Base-by-base conservation (phyloP, 1,284 basidiomycete genomes). In the Apiotrichum veenhuisii region DNA sequence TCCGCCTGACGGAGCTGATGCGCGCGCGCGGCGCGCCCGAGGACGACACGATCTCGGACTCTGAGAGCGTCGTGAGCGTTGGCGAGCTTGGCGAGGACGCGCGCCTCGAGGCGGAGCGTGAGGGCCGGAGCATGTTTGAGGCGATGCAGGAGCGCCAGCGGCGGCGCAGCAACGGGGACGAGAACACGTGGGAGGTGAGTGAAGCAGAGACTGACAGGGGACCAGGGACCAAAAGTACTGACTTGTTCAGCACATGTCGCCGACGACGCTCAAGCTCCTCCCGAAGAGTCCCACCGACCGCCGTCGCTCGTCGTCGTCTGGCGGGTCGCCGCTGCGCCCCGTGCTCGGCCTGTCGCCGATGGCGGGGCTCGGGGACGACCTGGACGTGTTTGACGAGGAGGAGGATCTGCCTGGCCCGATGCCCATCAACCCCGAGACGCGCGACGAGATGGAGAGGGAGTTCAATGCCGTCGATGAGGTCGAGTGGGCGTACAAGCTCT, bases 131-230 rank as follows among this genome's bases (percentile, higher is more conserved):
- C 80, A 85, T 46, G 62, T 63, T 63, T n/a, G 51, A 50, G 2
- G 62, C 62, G 73, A 88, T 55, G 85, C 68, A 79, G 25, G 80
- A 81, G 27, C 64, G 65, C 34, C 57, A 55, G 43, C 46, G 63
- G 20, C 52, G 65, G 25, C 57, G 56, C 46, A 65, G 62, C 40
- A 58, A 66, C 50, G 70, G 66, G 33, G 66, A 91, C 66, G 77
- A 87, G 65, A 95, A 93, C 68, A 91, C 92, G 62, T 95, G 91
- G 91, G 91, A 92, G 87, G 91, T 91, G 64, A 74, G 87, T 50
- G 25, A 43, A 23, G 5, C 11, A 33, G 46, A 64, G 41, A 61
- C 26, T 5, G 36, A 20, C 1, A 5, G 33, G n/a, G n/a, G n/a
- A n/a, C n/a, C n/a, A n/a, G n/a, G n/a, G n/a, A n/a, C n/a, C 15